Conservation (phyloP, 2,329 filamentous ascomycete genomes). For the Laburnicola sp. region DNA sequence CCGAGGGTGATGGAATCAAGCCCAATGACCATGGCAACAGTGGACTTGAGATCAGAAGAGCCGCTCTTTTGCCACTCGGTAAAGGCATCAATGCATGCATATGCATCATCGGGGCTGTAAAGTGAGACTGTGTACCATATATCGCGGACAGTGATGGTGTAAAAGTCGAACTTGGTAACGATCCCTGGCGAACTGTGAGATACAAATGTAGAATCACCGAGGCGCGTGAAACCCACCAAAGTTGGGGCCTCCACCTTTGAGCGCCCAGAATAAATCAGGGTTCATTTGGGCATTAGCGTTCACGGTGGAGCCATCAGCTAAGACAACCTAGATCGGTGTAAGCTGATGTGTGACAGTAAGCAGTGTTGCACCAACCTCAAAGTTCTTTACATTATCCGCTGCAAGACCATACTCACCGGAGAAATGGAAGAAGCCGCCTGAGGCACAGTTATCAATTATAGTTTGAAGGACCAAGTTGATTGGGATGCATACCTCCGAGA, state of each 20-base stretch:
- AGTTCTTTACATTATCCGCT: slow-evolving; percentile 4
- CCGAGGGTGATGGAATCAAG: slow-evolving; percentile 18
- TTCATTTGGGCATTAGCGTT: slow-evolving; percentile 16
- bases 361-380: neutral
- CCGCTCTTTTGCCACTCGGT: slow-evolving; percentile 28
- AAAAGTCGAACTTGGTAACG: slow-evolving; percentile 3
- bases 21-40: slow-evolving; percentile 18
- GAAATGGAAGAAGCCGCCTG: slow-evolving; percentile 8
- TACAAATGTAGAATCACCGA: neutral
- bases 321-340: slow-evolving; percentile 4
- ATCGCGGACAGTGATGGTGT: neutral
- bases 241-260: slow-evolving; percentile 9
- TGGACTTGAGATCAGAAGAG: slow-evolving; percentile 20
- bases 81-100: slow-evolving; percentile 23
- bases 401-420: slow-evolving; percentile 2
- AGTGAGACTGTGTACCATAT: slow-evolving; percentile 25
- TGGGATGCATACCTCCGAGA: slow-evolving; percentile 19
- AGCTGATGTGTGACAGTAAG: neutral
- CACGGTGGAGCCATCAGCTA: slow-evolving; percentile 4
- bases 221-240: slow-evolving; percentile 12
- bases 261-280: slow-evolving; percentile 23
- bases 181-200: neutral
- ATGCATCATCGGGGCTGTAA: slow-evolving; percentile 20
- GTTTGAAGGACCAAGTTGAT: neutral
- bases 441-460: neutral